Conservation (phyloP, 305 asterid species). For the Rubia tinctorum region DNA sequence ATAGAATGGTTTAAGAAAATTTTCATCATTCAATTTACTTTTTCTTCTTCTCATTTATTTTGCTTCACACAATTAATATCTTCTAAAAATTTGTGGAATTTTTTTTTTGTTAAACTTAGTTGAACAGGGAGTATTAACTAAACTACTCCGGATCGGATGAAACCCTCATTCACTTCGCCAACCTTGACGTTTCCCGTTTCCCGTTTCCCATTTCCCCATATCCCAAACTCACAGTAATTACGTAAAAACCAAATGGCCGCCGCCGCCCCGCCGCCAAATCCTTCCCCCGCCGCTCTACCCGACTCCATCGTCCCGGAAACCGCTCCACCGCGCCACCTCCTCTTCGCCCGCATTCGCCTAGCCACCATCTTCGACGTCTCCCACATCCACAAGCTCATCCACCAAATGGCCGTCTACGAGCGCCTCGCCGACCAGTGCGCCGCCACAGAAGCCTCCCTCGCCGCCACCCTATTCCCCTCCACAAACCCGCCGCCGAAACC, state of each 20-base stretch:
- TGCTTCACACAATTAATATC: too few species aligned
- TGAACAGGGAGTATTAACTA: too few species aligned
- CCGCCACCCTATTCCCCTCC: constrained; percentile 73
- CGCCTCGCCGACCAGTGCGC: constrained; percentile 57
- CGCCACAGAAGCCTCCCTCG: constrained; percentile 64
- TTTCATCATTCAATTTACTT: too few species aligned
- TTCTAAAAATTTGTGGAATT: too few species aligned
- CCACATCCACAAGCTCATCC: constrained; percentile 75
- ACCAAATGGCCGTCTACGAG: constrained; percentile 87
- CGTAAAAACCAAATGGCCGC: constrained; percentile 27
- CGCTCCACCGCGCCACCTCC: constrained; percentile 43
- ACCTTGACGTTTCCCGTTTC: not conserved
- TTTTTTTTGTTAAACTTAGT: too few species aligned
- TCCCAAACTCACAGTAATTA: not conserved
- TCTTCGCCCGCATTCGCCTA: constrained; percentile 78
- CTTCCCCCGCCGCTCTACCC: constrained; percentile 22
- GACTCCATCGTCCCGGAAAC: constrained; percentile 17
- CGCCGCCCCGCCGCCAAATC: constrained; percentile 38
- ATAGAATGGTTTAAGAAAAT: too few species aligned
- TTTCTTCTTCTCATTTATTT: too few species aligned
- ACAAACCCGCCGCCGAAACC: constrained; percentile 44
- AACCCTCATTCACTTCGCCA: not conserved
- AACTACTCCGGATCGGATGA: too few species aligned
- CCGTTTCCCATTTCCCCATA: not conserved
- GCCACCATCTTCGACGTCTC: constrained; percentile 65